Base-by-base conservation (phyloP, 2,329 filamentous ascomycete species). In the Ophiognomonia clavigignenti-juglandacearum region DNA sequence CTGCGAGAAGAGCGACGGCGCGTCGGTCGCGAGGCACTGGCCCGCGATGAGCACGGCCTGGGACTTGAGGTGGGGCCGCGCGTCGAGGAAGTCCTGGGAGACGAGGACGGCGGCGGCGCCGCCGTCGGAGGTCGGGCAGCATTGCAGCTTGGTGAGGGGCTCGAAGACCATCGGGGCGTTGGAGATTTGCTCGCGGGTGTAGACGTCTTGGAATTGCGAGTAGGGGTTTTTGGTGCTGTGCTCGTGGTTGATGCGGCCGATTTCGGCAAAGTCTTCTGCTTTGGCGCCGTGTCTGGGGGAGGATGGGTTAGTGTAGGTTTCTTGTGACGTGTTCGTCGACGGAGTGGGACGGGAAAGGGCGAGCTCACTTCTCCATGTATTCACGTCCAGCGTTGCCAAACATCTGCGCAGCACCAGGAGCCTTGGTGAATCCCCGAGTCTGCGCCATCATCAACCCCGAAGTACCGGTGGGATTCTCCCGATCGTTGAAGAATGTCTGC, bases 101-200 rank as follows among this genome's bases (percentile, higher is more conserved):
- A 96, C 90, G 43, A 98, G 72, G 26, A 97, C 84, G 13, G 88
- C 88, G 1, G 93, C 90, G 1, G 90, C 92, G 39, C 85, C 88
- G 40, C 92, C 92, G 66, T 97, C 93, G 0, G 89, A 95, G 1
- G 92, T 97, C 1, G 93, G 92, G 69, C 92, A 96, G 78, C 92
- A 97, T 72, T 97, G 93, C n/a, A 97, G 83, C 70, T 96, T 97
- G 49, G 93, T 97, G 47, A 97, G 77, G 14, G 92, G 92, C 54
- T 82, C 81, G 69, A 88, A 83, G 66, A 97, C 88, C 77, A 82
- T 86, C 50, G 88, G 74, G 0, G 88, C 72, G 31, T 84, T 73
- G 62, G 88, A 67, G 63, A 97, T 76, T 68, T 97, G 84, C 26
- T 96, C 87, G 34, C 85, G 80, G 0, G 86, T 87, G 73, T 97